phyloP scores from a whole-genome alignment of 179 eudicot species.

The Actinidia chinensis region DNA sequence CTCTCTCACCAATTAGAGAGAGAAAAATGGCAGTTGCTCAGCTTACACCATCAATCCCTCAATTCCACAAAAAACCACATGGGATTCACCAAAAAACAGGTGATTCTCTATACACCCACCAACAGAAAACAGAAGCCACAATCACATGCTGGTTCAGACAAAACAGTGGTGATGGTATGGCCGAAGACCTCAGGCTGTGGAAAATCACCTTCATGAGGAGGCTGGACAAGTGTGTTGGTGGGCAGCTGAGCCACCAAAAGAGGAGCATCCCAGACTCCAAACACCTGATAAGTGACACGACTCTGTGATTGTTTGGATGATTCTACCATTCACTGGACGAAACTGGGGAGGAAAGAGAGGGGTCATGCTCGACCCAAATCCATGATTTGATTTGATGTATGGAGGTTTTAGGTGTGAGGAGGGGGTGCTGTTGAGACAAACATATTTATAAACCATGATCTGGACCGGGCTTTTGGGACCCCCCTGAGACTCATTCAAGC shows the following conservation, averaged over 20 bases:
- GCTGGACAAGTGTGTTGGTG: constrained; percentile 93
- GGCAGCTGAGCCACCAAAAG: constrained; percentile 88
- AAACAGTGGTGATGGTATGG: constrained; percentile 82
- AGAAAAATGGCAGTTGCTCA: constrained; percentile 73
- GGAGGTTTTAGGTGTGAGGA: constrained; percentile 85
- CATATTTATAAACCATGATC: constrained; percentile 96
- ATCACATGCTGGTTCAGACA: constrained; percentile 54
- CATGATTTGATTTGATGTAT: constrained; percentile 92
- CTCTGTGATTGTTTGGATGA: constrained; percentile 96
- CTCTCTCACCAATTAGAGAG: constrained; percentile 4
- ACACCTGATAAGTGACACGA: constrained; percentile 81
- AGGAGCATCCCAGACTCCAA: constrained; percentile 49
- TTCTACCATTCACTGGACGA: constrained; percentile 86
- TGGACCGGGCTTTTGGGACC: constrained; percentile 79
- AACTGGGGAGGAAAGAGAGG: constrained; percentile 80
- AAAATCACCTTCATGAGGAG: constrained; percentile 96
- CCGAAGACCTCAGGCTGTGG: constrained; percentile 98
- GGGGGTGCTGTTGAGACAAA: constrained; percentile 72
- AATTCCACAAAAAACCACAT: constrained; percentile 60
- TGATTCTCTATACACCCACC: constrained; percentile 50
- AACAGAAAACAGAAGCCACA: constrained; percentile 22
- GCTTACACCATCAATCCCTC: constrained; percentile 61
- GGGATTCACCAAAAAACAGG: constrained; percentile 60
- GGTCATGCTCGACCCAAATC: constrained; percentile 86
- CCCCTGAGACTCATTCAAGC: constrained; percentile 89